Conservation (phyloP, 805 yeast species). For the Komagataella pastoris region DNA sequence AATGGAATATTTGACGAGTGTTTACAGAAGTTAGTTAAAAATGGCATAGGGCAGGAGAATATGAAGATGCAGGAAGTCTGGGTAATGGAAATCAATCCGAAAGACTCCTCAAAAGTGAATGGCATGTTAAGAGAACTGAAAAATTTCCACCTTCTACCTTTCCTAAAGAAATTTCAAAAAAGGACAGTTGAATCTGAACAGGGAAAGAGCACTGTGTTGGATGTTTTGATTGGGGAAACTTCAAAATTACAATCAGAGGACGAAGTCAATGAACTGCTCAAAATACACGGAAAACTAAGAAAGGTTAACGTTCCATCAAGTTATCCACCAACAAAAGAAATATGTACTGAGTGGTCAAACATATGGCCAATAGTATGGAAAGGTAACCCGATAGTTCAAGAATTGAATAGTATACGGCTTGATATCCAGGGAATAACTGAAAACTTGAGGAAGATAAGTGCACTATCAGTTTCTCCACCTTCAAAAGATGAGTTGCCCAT, state of each 20-base stretch:
- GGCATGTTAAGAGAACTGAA: background rate
- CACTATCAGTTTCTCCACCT: constrained; percentile 3
- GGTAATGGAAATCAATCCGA: background rate
- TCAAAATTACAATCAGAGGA: background rate
- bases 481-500: constrained; percentile 4
- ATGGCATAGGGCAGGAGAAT: background rate
- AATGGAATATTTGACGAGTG: constrained; percentile 22
- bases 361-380: constrained; percentile 93
- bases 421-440: constrained; percentile 29
- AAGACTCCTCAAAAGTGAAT: background rate
- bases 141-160: background rate
- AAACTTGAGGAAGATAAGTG: constrained; percentile 14
- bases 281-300: background rate
- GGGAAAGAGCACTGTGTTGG: background rate
- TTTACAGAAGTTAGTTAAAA: constrained; percentile 22
- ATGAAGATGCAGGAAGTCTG: background rate
- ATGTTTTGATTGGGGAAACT: background rate
- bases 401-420: constrained; percentile 38
- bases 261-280: background rate
- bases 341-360: constrained; percentile 50
- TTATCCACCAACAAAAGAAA: constrained; percentile 63
- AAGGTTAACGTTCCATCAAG: constrained; percentile 34
- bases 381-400: constrained; percentile 75
- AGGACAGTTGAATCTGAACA: background rate
- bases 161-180: background rate